Evolutionary conservation across 2,329 filamentous ascomycete genomes (phyloP).

Genomic region (Tolypocladium sp.): DNA sequence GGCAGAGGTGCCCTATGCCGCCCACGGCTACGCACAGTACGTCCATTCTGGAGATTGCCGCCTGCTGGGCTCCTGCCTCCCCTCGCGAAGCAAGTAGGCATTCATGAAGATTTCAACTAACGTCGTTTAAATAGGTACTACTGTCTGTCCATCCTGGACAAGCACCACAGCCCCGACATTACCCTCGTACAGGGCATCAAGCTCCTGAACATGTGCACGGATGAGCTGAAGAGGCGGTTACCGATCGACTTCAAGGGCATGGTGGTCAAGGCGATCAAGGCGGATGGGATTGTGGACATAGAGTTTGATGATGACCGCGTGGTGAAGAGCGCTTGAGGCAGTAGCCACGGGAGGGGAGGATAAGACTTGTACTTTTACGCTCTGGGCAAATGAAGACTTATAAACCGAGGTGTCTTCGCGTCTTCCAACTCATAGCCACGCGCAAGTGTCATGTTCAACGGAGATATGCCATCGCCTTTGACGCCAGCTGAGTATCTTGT

Average conservation of each 20-base stretch:
- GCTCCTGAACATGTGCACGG: slow-evolving; percentile 87
- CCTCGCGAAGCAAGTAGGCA: neutral
- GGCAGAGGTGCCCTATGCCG: slow-evolving; percentile 85
- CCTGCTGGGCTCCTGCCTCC: neutral
- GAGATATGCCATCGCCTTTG: neutral
- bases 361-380: slow-evolving; percentile 26
- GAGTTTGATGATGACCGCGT: slow-evolving; percentile 76
- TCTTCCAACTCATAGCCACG: neutral
- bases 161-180: slow-evolving; percentile 96
- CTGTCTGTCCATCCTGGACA: slow-evolving; percentile 94
- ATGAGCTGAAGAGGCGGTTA: slow-evolving; percentile 92
- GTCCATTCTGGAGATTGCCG: slow-evolving; percentile 18
- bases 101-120: slow-evolving; percentile 1
- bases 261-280: slow-evolving; percentile 87
- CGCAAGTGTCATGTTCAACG: neutral
- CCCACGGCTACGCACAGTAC: slow-evolving; percentile 95
- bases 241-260: slow-evolving; percentile 99
- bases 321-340: slow-evolving; percentile 48
- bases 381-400: slow-evolving; percentile 7
- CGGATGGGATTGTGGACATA: slow-evolving; percentile 81
- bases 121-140: slow-evolving; percentile 60
- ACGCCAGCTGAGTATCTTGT: neutral
- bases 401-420: neutral
- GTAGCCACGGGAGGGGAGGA: slow-evolving; percentile 7
- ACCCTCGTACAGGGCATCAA: slow-evolving; percentile 81